A percentile compares a stretch with the other conserved stretches of the same genome.
phyloP scores from a whole-genome alignment of 768 basidiomycete species.

The Lanmaoa rubissima region DNA sequence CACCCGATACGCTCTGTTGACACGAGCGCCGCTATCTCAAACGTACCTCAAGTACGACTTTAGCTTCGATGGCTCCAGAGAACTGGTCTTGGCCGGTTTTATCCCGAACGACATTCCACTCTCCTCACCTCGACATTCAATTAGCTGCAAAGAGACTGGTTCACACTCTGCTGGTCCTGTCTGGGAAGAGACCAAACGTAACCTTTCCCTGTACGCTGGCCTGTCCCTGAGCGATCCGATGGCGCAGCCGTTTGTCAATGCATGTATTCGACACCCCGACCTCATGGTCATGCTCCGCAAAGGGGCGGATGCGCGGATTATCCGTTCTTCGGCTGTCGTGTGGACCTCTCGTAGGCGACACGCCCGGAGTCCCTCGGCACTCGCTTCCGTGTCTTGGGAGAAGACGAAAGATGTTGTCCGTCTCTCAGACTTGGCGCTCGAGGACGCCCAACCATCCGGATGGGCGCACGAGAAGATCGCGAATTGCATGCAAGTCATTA shows the following conservation, averaged over 20 bases:
- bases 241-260: conserved; percentile 31
- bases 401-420: conserved; percentile 14
- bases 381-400: conserved; percentile 27
- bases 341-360: conserved; percentile 31
- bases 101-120: conserved; percentile 26
- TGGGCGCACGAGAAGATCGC: conserved; percentile 14
- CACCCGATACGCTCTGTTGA: conserved; percentile 29
- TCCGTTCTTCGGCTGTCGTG: conserved; percentile 22
- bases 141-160: conserved; percentile 15
- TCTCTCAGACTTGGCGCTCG: conserved; percentile 22
- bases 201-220: conserved; percentile 24
- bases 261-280: conserved; percentile 31
- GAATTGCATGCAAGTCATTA: conserved; percentile 32
- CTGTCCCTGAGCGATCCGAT: conserved; percentile 30
- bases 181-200: conserved; percentile 33
- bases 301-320: conserved; percentile 26
- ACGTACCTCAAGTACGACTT: conserved; percentile 22
- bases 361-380: conserved; percentile 27
- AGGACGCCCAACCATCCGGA: conserved; percentile 24
- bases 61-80: conserved; percentile 23
- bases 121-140: conserved; percentile 23
- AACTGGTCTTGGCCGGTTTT: conserved; percentile 33
- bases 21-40: conserved; percentile 16
- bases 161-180: background rate
- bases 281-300: conserved; percentile 34